Evolutionary conservation across 2,329 filamentous ascomycete species (phyloP).

Genomic region (Didymellaceae sp.): DNA sequence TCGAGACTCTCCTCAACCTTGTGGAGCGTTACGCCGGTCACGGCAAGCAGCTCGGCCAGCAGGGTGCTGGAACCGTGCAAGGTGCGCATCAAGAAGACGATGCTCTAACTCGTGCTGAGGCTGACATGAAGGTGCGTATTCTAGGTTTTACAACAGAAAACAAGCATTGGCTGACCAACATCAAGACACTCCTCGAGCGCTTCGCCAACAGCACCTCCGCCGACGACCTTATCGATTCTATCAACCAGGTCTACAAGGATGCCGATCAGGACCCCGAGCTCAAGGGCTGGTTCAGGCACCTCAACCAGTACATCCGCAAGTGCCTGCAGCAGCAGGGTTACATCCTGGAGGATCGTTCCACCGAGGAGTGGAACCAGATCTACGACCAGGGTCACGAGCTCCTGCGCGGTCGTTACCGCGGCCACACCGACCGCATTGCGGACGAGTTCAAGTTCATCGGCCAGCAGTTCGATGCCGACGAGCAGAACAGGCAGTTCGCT

Average conservation of each 20-base stretch:
- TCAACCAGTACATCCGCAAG: slow-evolving; percentile 79
- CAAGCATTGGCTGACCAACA: slow-evolving; percentile 58
- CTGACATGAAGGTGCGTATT: slow-evolving; percentile 72
- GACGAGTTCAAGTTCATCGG: slow-evolving; percentile 91
- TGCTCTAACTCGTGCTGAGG: slow-evolving; percentile 73
- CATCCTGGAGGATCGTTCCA: slow-evolving; percentile 82
- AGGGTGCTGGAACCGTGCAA: slow-evolving; percentile 72
- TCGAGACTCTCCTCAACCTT: slow-evolving; percentile 82
- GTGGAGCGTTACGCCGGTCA: slow-evolving; percentile 86
- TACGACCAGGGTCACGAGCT: slow-evolving; percentile 87
- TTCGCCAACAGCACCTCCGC: slow-evolving; percentile 94
- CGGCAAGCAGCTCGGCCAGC: slow-evolving; percentile 67
- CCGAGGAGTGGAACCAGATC: slow-evolving; percentile 79
- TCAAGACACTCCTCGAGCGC: slow-evolving; percentile 83
- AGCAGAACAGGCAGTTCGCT: slow-evolving; percentile 82
- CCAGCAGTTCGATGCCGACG: slow-evolving; percentile 87
- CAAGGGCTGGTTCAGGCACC: slow-evolving; percentile 83
- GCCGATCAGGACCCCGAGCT: slow-evolving; percentile 87
- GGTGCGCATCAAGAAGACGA: slow-evolving; percentile 71
- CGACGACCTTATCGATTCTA: slow-evolving; percentile 82
- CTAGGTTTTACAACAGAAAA: slow-evolving; percentile 49
- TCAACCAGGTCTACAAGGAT: slow-evolving; percentile 85
- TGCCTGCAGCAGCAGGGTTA: slow-evolving; percentile 90
- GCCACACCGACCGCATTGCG: slow-evolving; percentile 82
- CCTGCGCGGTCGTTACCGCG: slow-evolving; percentile 84